These are phyloP conservation scores for Trichomonascaceae sp. DNA, from an alignment of 1,139 yeast species.

Conservation along the genomic window DNA sequence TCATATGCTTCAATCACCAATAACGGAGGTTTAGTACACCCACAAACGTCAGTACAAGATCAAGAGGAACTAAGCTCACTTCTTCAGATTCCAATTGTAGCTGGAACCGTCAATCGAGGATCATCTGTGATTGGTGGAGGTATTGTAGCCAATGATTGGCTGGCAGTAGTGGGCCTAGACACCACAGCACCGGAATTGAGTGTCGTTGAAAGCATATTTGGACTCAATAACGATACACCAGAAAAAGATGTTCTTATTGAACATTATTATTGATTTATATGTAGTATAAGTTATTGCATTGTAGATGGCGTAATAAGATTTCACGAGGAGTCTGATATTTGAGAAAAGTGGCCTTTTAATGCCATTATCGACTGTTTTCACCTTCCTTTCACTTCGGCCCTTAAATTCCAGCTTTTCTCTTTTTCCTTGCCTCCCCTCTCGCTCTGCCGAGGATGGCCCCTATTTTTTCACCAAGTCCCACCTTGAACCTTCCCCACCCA, in stretches of 20 bases:
- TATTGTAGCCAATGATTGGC: slow-evolving; percentile 97
- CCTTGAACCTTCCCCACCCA: background rate
- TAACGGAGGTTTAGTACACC: slow-evolving; percentile 98
- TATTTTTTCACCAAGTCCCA: background rate
- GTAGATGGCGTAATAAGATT: background rate
- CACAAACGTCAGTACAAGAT: slow-evolving; percentile 94
- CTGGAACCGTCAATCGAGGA: slow-evolving; percentile 98
- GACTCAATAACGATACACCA: slow-evolving; percentile 35
- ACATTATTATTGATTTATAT: slow-evolving; percentile 31
- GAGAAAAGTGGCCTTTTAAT: no score
- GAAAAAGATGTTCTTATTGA: slow-evolving; percentile 37
- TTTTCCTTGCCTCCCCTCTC: background rate
- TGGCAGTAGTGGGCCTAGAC: slow-evolving; percentile 93
- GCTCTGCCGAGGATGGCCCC: background rate
- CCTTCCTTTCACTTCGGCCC: no score
- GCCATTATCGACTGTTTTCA: no score
- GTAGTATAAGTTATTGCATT: background rate
- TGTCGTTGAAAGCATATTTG: slow-evolving; percentile 91
- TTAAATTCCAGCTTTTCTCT: no score
- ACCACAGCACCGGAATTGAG: slow-evolving; percentile 98
- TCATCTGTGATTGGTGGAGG: slow-evolving; percentile 98
- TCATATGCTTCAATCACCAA: slow-evolving; percentile 91
- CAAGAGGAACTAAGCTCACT: slow-evolving; percentile 96
- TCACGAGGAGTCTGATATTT: no score
- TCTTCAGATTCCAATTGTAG: slow-evolving; percentile 95